Percentiles rank a stretch among this genome's conserved stretches.
phyloP scores from a whole-genome alignment of 2,329 filamentous ascomycete genomes.

The Neurospora sp. region DNA sequence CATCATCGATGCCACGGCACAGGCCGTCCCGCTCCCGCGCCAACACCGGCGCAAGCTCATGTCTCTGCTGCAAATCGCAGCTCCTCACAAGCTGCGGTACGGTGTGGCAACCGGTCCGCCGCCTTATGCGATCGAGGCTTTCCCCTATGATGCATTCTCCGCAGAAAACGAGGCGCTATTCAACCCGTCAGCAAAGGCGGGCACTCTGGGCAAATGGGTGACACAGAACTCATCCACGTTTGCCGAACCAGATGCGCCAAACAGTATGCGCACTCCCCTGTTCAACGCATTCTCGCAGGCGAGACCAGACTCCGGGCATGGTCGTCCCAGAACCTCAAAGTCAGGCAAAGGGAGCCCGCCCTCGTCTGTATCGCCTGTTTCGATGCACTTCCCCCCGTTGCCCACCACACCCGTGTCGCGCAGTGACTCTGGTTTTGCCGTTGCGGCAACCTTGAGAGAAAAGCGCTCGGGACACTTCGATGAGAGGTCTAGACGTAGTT shows the following conservation, averaged over 20 bases:
- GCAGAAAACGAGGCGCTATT: conserved; percentile 79
- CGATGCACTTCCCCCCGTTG: conserved; percentile 64
- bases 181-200: conserved; percentile 56
- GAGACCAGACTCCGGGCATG: conserved; percentile 55
- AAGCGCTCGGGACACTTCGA: conserved; percentile 92
- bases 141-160: conserved; percentile 80
- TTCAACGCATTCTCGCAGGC: conserved; percentile 88
- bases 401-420: conserved; percentile 73
- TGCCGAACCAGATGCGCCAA: conserved; percentile 50
- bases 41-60: conserved; percentile 85
- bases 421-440: conserved; percentile 82
- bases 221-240: conserved; percentile 85
- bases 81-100: conserved; percentile 78
- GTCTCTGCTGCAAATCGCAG: conserved; percentile 78
- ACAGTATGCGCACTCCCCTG: conserved; percentile 50
- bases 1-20: conserved; percentile 72
- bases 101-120: conserved; percentile 84
- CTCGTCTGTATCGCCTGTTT: conserved; percentile 64
- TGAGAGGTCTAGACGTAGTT: conserved; percentile 66
- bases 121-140: conserved; percentile 86
- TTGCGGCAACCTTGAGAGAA: conserved; percentile 78
- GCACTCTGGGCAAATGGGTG: conserved; percentile 75
- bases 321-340: conserved; percentile 68
- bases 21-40: conserved; percentile 69
- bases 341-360: conserved; percentile 53